Percentiles rank a stretch among this genome's conserved stretches.
Conservation (phyloP, 2,329 filamentous ascomycete genomes). For the Arthrobotrys sphaeroides region DNA sequence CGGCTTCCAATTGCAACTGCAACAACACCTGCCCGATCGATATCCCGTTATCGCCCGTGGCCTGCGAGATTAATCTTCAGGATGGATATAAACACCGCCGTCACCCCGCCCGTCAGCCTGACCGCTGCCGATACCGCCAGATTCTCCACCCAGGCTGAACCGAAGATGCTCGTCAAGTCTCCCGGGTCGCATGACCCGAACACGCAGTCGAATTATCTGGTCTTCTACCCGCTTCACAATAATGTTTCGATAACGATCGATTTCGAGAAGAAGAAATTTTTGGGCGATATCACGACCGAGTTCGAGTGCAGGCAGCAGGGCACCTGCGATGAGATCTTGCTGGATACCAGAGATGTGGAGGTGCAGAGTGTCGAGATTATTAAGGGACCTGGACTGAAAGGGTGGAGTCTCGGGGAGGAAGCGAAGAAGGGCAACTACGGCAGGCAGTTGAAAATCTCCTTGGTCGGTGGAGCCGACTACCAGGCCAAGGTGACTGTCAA, state of each 20-base stretch:
- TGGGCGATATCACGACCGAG: slow-evolving; percentile 78
- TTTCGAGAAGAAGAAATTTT: slow-evolving; percentile 80
- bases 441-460: slow-evolving; percentile 73
- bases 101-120: background rate
- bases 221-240: slow-evolving; percentile 85
- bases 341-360: slow-evolving; percentile 87
- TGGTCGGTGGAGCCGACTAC: slow-evolving; percentile 66
- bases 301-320: slow-evolving; percentile 76
- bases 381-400: slow-evolving; percentile 74
- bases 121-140: slow-evolving; percentile 38
- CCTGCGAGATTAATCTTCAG: no score
- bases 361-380: slow-evolving; percentile 76
- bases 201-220: slow-evolving; percentile 89
- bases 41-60: slow-evolving; percentile 23
- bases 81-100: slow-evolving; percentile 46
- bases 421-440: slow-evolving; percentile 66
- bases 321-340: slow-evolving; percentile 75
- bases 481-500: slow-evolving; percentile 27
- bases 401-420: slow-evolving; percentile 70
- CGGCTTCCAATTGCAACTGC: background rate
- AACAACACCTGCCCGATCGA: slow-evolving; percentile 43
- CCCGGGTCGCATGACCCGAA: slow-evolving; percentile 72
- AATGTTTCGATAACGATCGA: slow-evolving; percentile 82
- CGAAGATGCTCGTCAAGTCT: slow-evolving; percentile 46
- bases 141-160: slow-evolving; percentile 42